These are phyloP conservation scores for Clavispora santaluciae DNA, from an alignment of 805 yeast species.

Conservation along the genomic window DNA sequence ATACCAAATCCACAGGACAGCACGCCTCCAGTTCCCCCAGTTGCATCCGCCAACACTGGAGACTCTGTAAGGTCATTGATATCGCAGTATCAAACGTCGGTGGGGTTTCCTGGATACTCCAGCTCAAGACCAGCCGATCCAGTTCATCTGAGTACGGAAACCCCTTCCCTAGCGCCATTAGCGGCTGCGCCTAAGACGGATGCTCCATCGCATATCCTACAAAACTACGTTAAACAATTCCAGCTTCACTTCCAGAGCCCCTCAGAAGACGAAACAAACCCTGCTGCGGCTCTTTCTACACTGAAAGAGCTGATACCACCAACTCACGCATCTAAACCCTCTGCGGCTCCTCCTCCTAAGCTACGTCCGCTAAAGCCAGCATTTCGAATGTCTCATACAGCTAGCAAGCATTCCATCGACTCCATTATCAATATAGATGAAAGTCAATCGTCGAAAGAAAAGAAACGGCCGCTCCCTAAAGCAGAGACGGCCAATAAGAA, in stretches of 20 bases:
- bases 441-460: constrained; percentile 6
- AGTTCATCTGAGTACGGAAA: neutral
- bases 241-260: constrained; percentile 24
- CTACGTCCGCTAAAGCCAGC: neutral
- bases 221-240: constrained; percentile 17
- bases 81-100: constrained; percentile 29
- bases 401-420: constrained; percentile 34
- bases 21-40: neutral
- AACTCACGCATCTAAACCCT: neutral
- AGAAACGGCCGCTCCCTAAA: constrained; percentile 11
- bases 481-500: constrained; percentile 9
- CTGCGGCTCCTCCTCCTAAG: neutral
- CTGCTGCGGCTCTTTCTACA: neutral
- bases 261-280: neutral
- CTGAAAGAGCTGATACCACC: neutral
- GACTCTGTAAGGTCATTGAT: constrained; percentile 11
- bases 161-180: neutral
- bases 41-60: neutral
- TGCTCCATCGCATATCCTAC: neutral
- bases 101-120: constrained; percentile 11
- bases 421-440: constrained; percentile 37
- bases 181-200: neutral
- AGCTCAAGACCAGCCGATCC: neutral
- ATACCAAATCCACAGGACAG: neutral
- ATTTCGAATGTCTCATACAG: neutral